A percentile compares a stretch with the other conserved stretches of the same genome.
Conservation (phyloP, 192 early-diverging fungal species). For the Coemansia sp. region DNA sequence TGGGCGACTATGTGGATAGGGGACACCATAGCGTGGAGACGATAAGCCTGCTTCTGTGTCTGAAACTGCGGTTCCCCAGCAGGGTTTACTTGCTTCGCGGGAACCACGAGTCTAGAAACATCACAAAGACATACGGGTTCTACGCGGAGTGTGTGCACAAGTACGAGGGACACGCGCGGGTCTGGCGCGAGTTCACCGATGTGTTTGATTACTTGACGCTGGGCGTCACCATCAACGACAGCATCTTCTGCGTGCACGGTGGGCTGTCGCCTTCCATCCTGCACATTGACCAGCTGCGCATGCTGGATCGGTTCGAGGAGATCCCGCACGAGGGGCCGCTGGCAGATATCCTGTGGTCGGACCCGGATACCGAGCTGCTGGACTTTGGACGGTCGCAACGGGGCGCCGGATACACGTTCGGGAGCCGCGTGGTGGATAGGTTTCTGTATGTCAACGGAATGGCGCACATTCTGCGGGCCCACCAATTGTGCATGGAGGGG, state of each 20-base stretch:
- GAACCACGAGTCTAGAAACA: conserved; percentile 92
- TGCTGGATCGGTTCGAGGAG: conserved; percentile 41
- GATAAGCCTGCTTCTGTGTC: conserved; percentile 80
- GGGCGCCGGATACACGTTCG: conserved; percentile 97
- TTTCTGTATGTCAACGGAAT: conserved; percentile 94
- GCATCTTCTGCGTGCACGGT: conserved; percentile 94
- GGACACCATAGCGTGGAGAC: conserved; percentile 98
- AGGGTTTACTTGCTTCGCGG: conserved; percentile 87
- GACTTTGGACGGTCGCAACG: conserved; percentile 53
- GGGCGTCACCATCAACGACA: conserved; percentile 83
- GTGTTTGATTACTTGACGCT: conserved; percentile 92
- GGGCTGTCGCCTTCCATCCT: conserved; percentile 59
- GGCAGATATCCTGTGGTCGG: conserved; percentile 52
- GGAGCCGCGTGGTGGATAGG: conserved; percentile 90
- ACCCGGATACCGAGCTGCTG: conserved; percentile 30
- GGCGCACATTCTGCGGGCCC: conserved; percentile 88
- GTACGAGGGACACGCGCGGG: conserved; percentile 77
- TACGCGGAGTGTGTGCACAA: conserved; percentile 90
- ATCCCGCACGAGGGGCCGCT: conserved; percentile 50
- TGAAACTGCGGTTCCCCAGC: conserved; percentile 89
- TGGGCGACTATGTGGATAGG: conserved; percentile 99
- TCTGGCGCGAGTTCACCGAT: conserved; percentile 93
- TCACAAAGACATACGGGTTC: conserved; percentile 94
- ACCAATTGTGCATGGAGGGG: conserved; percentile 98
- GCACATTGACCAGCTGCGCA: conserved; percentile 37